phyloP scores from a whole-genome alignment of 2,329 filamentous ascomycete species.

The Teratosphaeria nubilosa region DNA sequence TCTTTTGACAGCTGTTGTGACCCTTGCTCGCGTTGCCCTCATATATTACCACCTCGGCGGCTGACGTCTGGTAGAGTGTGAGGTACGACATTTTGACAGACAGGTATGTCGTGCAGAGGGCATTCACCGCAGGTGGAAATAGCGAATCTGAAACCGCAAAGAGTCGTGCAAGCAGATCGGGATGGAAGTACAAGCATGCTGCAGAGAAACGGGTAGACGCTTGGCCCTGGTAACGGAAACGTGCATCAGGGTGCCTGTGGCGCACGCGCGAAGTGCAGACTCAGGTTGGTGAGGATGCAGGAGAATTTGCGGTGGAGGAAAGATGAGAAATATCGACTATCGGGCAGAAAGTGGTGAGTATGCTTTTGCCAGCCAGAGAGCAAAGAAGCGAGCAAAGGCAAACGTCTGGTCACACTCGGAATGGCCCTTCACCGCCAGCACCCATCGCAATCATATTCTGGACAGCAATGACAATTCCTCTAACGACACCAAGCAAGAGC shows the following conservation, averaged over 20 bases:
- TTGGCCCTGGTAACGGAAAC: not conserved
- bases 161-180: not conserved
- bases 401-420: not conserved
- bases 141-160: not conserved
- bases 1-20: not conserved
- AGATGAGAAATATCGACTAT: not conserved
- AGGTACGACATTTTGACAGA: not conserved
- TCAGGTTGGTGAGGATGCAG: not conserved
- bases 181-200: not conserved
- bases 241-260: not conserved
- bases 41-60: not conserved
- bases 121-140: not conserved
- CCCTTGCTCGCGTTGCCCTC: not conserved
- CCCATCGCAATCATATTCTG: not conserved
- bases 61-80: not conserved
- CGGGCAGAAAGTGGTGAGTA: not conserved
- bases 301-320: not conserved
- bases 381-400: not conserved
- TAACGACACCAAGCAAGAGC: not conserved
- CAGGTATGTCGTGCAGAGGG: not conserved
- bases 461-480: not conserved
- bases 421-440: not conserved
- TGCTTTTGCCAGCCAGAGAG: not conserved
- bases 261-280: not conserved
- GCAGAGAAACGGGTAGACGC: not conserved